Base-by-base conservation (phyloP, 306 rosid genomes). In the Inga leiocalycina region DNA sequence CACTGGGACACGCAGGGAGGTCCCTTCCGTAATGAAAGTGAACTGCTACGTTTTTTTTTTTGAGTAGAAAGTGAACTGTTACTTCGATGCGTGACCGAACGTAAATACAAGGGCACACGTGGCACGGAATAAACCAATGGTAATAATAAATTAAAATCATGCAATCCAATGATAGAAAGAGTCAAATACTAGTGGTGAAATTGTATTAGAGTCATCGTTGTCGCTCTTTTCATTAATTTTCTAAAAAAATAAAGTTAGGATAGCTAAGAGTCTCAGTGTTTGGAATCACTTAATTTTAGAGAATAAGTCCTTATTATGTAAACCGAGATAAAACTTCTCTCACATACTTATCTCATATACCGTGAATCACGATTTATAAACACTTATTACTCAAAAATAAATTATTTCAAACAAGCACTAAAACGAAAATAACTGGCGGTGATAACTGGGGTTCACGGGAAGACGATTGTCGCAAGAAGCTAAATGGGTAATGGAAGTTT, bases 391-490 rank as follows among this genome's bases (percentile, higher is more conserved):
- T n/a, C n/a, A n/a, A n/a, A n/a, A n/a, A n/a, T n/a, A n/a, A n/a
- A n/a, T n/a, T n/a, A n/a, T n/a, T n/a, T n/a, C n/a, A n/a, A n/a
- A n/a, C n/a, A n/a, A n/a, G n/a, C n/a, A n/a, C n/a, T n/a, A n/a
- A n/a, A n/a, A 59, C n/a, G 44, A 71, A 48, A 54, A 82, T 79
- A 85, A 83, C 88, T 83, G 82, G 87, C 89, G 71, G 91, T 83
- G 85, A 80, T 43, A 30, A 27, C 4, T 62, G 65, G 65, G 65
- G 8, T 17, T 61, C 16, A 3, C 35, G 69, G 69, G 69, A 62
- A 12, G 69, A 27, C 34, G 0, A 10, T 9, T 1, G 12, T 1
- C 0, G 66, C 32, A n/a, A 59, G 6, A 16, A 4, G 37, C 19
- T 16, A 3, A 49, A 32, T 43, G 78, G 79, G 46, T 34, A 9